phyloP scores from a whole-genome alignment of 257 asterid genomes.

The Buddleja alternifolia region DNA sequence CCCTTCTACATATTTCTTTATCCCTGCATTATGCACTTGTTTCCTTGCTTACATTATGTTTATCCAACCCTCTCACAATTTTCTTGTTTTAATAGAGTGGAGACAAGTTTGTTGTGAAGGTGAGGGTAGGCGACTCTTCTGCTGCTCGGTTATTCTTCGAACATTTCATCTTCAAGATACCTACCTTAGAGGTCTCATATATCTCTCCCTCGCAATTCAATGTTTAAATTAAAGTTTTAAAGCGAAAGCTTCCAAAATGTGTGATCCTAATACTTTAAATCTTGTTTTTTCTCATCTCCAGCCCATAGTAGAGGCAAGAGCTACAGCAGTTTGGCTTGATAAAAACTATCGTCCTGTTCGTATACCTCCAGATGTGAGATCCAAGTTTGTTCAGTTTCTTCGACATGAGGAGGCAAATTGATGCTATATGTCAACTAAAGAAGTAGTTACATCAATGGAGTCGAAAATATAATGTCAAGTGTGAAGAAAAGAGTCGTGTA shows the following conservation, averaged over 20 bases:
- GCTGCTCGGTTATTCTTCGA: conserved; percentile 81
- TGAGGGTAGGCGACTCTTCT: conserved; percentile 62
- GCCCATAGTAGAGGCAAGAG: conserved; percentile 87
- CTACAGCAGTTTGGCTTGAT: conserved; percentile 85
- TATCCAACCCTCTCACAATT: conserved; percentile 17
- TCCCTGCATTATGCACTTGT: neutral
- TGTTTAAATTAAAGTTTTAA: neutral
- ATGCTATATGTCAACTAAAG: conserved; percentile 23
- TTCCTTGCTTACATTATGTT: neutral
- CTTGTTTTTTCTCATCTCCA: conserved; percentile 30
- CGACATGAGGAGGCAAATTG: conserved; percentile 47
- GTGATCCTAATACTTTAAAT: conserved; percentile 15
- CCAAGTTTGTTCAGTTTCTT: conserved; percentile 66
- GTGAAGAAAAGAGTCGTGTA: no score
- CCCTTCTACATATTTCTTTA: no score
- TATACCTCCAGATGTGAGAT: conserved; percentile 65
- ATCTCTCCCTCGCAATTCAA: neutral
- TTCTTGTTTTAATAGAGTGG: conserved; percentile 64
- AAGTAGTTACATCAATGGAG: no score
- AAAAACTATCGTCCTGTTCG: conserved; percentile 85
- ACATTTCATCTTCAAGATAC: conserved; percentile 75
- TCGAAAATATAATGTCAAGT: no score
- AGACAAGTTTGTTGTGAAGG: conserved; percentile 77
- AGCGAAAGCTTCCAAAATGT: neutral
- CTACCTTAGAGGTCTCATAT: conserved; percentile 64